phyloP scores from a whole-genome alignment of 495 filamentous ascomycete species.

The Hyphodiscus hymeniophilus region DNA sequence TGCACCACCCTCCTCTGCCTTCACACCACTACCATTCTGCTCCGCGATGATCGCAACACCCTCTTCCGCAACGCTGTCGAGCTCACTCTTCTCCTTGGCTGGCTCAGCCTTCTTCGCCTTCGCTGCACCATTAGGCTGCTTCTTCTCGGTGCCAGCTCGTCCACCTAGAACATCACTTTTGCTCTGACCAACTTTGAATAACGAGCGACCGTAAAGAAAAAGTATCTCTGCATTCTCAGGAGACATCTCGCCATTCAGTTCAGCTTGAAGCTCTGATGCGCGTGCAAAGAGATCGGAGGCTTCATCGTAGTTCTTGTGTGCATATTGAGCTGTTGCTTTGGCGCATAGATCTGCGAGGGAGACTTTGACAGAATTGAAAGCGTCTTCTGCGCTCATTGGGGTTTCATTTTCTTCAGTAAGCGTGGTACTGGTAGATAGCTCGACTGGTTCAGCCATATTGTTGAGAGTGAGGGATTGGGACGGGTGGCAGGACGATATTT shows the following conservation, averaged over 20 bases:
- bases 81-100: conserved; percentile 17
- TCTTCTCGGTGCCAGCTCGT: conserved; percentile 54
- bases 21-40: conserved; percentile 29
- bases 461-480: neutral
- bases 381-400: conserved; percentile 12
- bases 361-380: conserved; percentile 34
- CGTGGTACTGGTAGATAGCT: conserved; percentile 12
- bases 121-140: conserved; percentile 32
- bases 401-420: neutral
- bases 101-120: conserved; percentile 23
- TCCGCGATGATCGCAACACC: conserved; percentile 27
- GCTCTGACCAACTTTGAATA: conserved; percentile 87
- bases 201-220: conserved; percentile 83
- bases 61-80: conserved; percentile 33
- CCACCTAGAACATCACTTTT: conserved; percentile 92
- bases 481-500: neutral
- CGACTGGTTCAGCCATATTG: conserved; percentile 19
- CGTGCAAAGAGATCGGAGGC: conserved; percentile 82
- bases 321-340: conserved; percentile 54
- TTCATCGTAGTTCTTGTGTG: conserved; percentile 73
- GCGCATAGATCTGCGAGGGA: conserved; percentile 50
- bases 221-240: conserved; percentile 86
- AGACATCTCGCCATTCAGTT: conserved; percentile 85
- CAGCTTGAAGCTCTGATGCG: conserved; percentile 82
- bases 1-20: conserved; percentile 29